Evolutionary conservation across 768 basidiomycete species (phyloP).

Genomic region (Punctularia strigosozonata): DNA sequence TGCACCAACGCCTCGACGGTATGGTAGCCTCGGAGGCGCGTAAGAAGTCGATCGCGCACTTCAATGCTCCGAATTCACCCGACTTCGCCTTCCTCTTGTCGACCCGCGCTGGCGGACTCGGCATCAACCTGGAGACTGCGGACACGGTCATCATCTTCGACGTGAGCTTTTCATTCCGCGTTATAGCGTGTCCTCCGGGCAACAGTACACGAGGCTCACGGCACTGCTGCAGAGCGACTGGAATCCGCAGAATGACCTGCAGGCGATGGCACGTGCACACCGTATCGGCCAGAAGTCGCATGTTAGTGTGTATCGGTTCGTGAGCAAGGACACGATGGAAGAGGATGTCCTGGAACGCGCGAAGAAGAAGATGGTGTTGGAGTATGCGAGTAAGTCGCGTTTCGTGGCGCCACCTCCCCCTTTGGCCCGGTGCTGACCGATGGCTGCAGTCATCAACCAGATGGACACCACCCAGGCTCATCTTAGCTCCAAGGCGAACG

Average conservation of each 20-base stretch:
- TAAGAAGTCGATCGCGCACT: constrained; percentile 94
- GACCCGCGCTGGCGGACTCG: constrained; percentile 93
- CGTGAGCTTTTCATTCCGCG: constrained; percentile 34
- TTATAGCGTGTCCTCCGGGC: constrained; percentile 1
- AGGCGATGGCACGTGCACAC: constrained; percentile 99
- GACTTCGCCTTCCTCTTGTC: constrained; percentile 97
- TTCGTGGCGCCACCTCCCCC: constrained; percentile 2
- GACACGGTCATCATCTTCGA: constrained; percentile 99
- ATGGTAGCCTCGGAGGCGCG: constrained; percentile 88
- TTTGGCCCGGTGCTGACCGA: constrained; percentile 1
- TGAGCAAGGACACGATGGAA: constrained; percentile 99
- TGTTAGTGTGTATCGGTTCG: constrained; percentile 96
- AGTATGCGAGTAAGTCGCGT: constrained; percentile 85
- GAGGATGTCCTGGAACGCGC: constrained; percentile 97
- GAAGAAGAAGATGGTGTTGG: constrained; percentile 98
- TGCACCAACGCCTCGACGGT: constrained; percentile 91
- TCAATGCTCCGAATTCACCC: constrained; percentile 84
- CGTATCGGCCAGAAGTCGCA: constrained; percentile 98
- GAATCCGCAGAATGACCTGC: constrained; percentile 97
- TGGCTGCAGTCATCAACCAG: constrained; percentile 86
- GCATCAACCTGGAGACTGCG: constrained; percentile 98
- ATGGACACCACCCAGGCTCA: constrained; percentile 99
- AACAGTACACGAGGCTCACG: not conserved
- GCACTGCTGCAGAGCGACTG: constrained; percentile 66
- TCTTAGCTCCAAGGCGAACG: constrained; percentile 66